These are phyloP conservation scores for Hortaea werneckii DNA, from an alignment of 2,329 filamentous ascomycete genomes.

Conservation along the genomic window DNA sequence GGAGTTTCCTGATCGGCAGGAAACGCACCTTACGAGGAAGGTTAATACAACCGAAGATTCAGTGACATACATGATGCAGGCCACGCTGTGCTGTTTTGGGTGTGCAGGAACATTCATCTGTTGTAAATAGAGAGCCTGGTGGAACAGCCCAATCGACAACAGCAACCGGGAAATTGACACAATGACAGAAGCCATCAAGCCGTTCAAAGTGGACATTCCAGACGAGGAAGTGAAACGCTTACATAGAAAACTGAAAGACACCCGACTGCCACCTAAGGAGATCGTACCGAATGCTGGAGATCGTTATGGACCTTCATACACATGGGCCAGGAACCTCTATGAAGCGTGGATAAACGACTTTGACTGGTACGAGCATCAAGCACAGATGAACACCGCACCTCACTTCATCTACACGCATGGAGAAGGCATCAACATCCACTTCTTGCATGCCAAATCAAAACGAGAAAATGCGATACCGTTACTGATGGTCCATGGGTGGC, in stretches of 20 bases:
- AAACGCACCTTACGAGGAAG: too few relatives aligned
- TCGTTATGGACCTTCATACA: slow-evolving; percentile 25
- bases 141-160: too few relatives aligned
- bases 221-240: slow-evolving; percentile 27
- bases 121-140: too few relatives aligned
- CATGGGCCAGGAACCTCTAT: slow-evolving; percentile 28
- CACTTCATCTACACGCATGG: slow-evolving; percentile 29
- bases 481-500: slow-evolving; percentile 37
- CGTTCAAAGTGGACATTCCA: slow-evolving; percentile 27
- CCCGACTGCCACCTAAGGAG: slow-evolving; percentile 22
- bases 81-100: too few relatives aligned
- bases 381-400: slow-evolving; percentile 21
- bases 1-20: too few relatives aligned
- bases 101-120: too few relatives aligned
- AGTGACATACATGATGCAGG: too few relatives aligned
- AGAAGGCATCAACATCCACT: slow-evolving; percentile 29
- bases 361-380: slow-evolving; percentile 25
- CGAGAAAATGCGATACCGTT: slow-evolving; percentile 31
- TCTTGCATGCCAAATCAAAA: slow-evolving; percentile 27
- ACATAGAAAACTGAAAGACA: slow-evolving; percentile 27
- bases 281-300: slow-evolving; percentile 27
- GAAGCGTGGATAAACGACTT: slow-evolving; percentile 26
- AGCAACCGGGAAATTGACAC: too few relatives aligned
- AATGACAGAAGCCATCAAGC: slow-evolving; percentile 25
- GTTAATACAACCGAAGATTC: too few relatives aligned